Conservation (phyloP, 257 asterid genomes). For the Cordia subcordata region DNA sequence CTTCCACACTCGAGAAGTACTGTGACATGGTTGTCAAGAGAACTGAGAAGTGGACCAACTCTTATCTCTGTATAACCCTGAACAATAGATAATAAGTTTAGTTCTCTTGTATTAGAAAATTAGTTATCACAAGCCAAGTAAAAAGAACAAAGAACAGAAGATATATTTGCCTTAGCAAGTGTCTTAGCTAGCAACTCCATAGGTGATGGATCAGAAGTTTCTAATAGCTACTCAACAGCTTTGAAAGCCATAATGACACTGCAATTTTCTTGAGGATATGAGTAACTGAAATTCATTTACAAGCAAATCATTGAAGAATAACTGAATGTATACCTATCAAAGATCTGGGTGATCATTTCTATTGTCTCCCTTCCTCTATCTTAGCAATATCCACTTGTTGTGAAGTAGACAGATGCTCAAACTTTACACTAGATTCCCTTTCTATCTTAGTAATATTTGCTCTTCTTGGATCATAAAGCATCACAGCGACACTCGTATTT, state of each 20-base stretch:
- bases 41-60: slow-evolving; percentile 74
- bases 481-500: slow-evolving; percentile 81
- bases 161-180: slow-evolving; percentile 89
- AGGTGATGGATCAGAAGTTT: slow-evolving; percentile 57
- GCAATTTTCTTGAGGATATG: not conserved
- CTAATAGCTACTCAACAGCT: slow-evolving; percentile 79
- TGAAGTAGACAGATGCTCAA: slow-evolving; percentile 86
- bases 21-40: slow-evolving; percentile 84
- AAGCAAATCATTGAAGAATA: not conserved
- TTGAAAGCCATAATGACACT: slow-evolving; percentile 88
- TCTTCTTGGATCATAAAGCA: slow-evolving; percentile 93
- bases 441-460: slow-evolving; percentile 80
- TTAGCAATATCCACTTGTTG: slow-evolving; percentile 95
- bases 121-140: no score
- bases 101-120: not conserved
- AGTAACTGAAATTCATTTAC: not conserved
- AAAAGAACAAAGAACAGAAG: slow-evolving; percentile 19
- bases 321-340: slow-evolving; percentile 28
- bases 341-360: slow-evolving; percentile 52
- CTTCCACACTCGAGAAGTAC: slow-evolving; percentile 68
- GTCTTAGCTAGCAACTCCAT: slow-evolving; percentile 90
- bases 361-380: slow-evolving; percentile 79
- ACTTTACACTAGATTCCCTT: slow-evolving; percentile 91
- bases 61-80: slow-evolving; percentile 92
- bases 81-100: not conserved